Evolutionary conservation across 179 eudicot genomes (phyloP).

Genomic region (Monotropa hypopitys): DNA sequence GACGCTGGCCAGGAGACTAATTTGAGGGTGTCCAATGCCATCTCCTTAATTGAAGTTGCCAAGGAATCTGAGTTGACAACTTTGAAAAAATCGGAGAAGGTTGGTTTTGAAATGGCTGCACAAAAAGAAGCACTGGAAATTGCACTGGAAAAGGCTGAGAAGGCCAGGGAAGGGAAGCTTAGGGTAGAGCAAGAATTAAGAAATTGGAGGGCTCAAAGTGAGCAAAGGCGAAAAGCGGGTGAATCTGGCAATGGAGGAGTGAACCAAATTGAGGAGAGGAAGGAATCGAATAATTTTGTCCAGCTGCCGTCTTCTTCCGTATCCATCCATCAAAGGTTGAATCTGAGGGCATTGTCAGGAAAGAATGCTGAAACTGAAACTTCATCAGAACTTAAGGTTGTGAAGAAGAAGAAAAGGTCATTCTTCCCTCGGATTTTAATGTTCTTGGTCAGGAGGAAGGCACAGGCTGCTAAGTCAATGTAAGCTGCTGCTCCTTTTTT

Average conservation of each 20-base stretch:
- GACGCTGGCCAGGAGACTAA: slow-evolving; percentile 72
- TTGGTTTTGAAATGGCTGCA: slow-evolving; percentile 30
- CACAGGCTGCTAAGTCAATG: slow-evolving; percentile 15
- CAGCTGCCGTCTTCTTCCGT: slow-evolving; percentile 11
- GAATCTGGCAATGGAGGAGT: slow-evolving; percentile 24
- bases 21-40: slow-evolving; percentile 44
- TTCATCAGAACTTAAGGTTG: slow-evolving; percentile 13
- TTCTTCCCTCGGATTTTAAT: slow-evolving; percentile 67
- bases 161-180: slow-evolving; percentile 70
- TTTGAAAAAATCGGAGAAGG: slow-evolving; percentile 48
- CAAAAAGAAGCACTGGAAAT: slow-evolving; percentile 48
- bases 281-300: slow-evolving; percentile 18
- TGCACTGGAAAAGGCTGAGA: slow-evolving; percentile 62
- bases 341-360: slow-evolving; percentile 21
- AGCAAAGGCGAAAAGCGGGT: slow-evolving; percentile 50
- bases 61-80: slow-evolving; percentile 49
- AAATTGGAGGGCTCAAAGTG: slow-evolving; percentile 69
- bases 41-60: slow-evolving; percentile 52
- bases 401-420: slow-evolving; percentile 49
- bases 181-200: slow-evolving; percentile 78
- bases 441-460: slow-evolving; percentile 58
- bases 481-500: background rate
- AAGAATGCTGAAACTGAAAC: slow-evolving; percentile 26
- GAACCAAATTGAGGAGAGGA: slow-evolving; percentile 23
- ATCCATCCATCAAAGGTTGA: slow-evolving; percentile 21